These are phyloP conservation scores for Colletotrichum sp. DNA, from an alignment of 2,329 filamentous ascomycete species.

Conservation along the genomic window DNA sequence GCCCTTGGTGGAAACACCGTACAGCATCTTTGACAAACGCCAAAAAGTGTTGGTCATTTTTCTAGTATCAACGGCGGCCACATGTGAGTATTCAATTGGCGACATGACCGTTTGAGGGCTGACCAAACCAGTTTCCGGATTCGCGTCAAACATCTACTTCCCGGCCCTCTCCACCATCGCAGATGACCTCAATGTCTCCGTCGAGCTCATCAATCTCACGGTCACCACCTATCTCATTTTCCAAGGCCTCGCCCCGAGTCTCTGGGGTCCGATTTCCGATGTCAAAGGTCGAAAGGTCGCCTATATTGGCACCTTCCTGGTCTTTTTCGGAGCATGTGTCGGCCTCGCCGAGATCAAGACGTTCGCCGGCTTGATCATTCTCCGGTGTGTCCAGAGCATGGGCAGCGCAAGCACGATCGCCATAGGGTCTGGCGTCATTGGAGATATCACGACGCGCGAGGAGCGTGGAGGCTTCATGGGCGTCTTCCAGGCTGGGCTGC, in stretches of 20 bases:
- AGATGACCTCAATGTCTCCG: slow-evolving; percentile 43
- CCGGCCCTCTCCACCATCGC: slow-evolving; percentile 51
- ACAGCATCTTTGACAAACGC: slow-evolving; percentile 54
- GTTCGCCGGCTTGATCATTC: slow-evolving; percentile 50
- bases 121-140: slow-evolving; percentile 38
- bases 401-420: slow-evolving; percentile 62
- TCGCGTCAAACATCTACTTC: slow-evolving; percentile 53
- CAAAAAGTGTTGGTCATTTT: slow-evolving; percentile 54
- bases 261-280: slow-evolving; percentile 56
- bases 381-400: slow-evolving; percentile 57
- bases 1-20: slow-evolving; percentile 35
- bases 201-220: slow-evolving; percentile 45
- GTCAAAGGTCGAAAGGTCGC: slow-evolving; percentile 50
- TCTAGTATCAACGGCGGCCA: slow-evolving; percentile 54
- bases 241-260: slow-evolving; percentile 57
- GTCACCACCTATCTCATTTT: slow-evolving; percentile 52
- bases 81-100: slow-evolving; percentile 39
- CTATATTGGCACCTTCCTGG: slow-evolving; percentile 50
- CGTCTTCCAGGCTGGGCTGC: slow-evolving; percentile 40
- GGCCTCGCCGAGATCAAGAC: slow-evolving; percentile 49
- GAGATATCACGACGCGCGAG: slow-evolving; percentile 60
- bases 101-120: neutral
- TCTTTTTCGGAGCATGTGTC: slow-evolving; percentile 52
- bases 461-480: slow-evolving; percentile 63
- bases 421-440: slow-evolving; percentile 57